Base-by-base conservation (phyloP, 768 basidiomycete genomes). In the Imleria badia region DNA sequence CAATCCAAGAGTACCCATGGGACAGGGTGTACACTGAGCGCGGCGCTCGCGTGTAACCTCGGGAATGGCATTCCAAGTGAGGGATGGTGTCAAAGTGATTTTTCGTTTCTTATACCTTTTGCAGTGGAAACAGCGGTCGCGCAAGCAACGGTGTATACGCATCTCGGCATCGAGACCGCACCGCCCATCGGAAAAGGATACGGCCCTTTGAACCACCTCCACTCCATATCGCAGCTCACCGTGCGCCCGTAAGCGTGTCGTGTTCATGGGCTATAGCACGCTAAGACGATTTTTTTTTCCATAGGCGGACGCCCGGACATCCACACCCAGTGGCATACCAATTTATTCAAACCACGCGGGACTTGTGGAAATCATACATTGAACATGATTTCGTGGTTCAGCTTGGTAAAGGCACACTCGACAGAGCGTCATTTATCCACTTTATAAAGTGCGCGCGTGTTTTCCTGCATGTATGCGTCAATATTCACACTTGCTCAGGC, bases 1-100 rank as follows among this genome's bases (percentile, higher is more conserved):
- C 75, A 85, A 14, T 84, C 89, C 7, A 78, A 72, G 33, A 91
- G 78, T 60, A 97, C 94, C 0, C 94, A 96, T 65, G 94, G 94
- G 1, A 97, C 94, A 0, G 94, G 94, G 2, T 97, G 94, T 67
- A 97, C 94, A 0, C 75, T 97, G n/a, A 87, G 85, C 43, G 85
- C 94, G 0, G 90, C 92, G 0, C 78, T 96, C 17, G 86, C 86
- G 3, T 84, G 83, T 51, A 76, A 77, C 6, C 73, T 94, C 15
- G 87, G 82, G 3, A 42, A 84, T 82, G 54, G 60, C 56, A 10
- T 46, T 58, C n/a, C 55, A 76, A 79, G 47, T 65, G 80, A 78
- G 35, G 31, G 56, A 60, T n/a, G 11, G 58, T 26, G 35, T 34
- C 9, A 12, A 15, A n/a, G 10, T 39, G 43, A 5, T 30, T 23